These are phyloP conservation scores for Candida rishiriensis DNA, from an alignment of 805 yeast genomes.

Conservation along the genomic window DNA sequence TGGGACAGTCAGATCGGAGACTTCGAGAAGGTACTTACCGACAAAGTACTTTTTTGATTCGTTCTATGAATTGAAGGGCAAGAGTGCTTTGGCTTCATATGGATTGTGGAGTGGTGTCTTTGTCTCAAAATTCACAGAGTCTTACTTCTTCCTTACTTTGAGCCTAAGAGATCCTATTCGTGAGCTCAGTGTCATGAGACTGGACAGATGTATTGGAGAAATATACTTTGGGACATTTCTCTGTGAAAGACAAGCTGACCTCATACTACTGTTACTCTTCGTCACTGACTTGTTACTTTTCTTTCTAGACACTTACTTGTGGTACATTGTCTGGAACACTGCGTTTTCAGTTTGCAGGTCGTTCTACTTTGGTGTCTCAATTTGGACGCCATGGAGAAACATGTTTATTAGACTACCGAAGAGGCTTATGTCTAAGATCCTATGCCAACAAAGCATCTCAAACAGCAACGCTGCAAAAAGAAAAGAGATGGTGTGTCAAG, in stretches of 20 bases:
- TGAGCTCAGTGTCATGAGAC: conserved; percentile 54
- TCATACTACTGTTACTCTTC: conserved; percentile 50
- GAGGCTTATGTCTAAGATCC: conserved; percentile 65
- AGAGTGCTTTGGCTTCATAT: conserved; percentile 56
- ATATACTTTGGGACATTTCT: conserved; percentile 44
- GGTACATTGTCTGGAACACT: conserved; percentile 84
- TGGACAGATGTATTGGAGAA: conserved; percentile 61
- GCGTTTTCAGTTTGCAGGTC: conserved; percentile 68
- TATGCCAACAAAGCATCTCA: conserved; percentile 39
- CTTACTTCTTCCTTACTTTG: conserved; percentile 71
- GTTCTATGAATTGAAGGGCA: conserved; percentile 48
- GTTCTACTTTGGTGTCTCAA: conserved; percentile 65
- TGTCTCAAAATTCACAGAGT: conserved; percentile 58
- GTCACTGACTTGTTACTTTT: conserved; percentile 64
- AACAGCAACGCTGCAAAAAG: conserved; percentile 34
- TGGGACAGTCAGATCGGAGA: conserved; percentile 32
- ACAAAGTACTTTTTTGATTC: conserved; percentile 57
- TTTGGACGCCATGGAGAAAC: conserved; percentile 88
- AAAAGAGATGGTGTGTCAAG: conserved; percentile 56
- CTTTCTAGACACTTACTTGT: conserved; percentile 75
- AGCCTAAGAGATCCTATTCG: conserved; percentile 71
- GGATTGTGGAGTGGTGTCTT: conserved; percentile 70
- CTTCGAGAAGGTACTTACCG: conserved; percentile 44
- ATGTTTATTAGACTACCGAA: conserved; percentile 72
- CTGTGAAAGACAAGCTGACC: conserved; percentile 53